phyloP scores from a whole-genome alignment of 106 monocot genomes.

The Dendrobium chrysotoxum region DNA sequence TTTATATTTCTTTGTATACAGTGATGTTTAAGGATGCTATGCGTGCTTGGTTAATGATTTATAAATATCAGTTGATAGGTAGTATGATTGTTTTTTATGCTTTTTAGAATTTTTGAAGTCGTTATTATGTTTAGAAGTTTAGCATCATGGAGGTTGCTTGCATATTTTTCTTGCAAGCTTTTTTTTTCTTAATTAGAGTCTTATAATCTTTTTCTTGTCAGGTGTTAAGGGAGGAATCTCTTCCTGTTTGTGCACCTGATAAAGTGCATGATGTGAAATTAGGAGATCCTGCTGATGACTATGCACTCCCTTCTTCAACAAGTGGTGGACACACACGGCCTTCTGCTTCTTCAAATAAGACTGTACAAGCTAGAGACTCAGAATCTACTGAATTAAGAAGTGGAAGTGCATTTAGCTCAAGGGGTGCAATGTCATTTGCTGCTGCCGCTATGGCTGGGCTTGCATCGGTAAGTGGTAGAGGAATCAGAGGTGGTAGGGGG shows the following conservation, averaged over 20 bases:
- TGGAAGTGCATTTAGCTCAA: slow-evolving; percentile 60
- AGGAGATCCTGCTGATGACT: slow-evolving; percentile 70
- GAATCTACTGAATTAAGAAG: slow-evolving; percentile 55
- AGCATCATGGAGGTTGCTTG: not conserved
- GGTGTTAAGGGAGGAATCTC: slow-evolving; percentile 70
- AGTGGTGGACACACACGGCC: slow-evolving; percentile 50
- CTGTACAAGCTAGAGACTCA: slow-evolving; percentile 18
- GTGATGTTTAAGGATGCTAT: not conserved
- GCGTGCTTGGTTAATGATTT: not conserved
- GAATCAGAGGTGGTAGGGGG: slow-evolving; percentile 69
- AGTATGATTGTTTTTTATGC: not conserved
- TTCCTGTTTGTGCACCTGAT: slow-evolving; percentile 68
- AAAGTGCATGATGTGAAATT: slow-evolving; percentile 97
- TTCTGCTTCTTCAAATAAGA: slow-evolving; percentile 55
- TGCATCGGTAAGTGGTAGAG: slow-evolving; percentile 74
- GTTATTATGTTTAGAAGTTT: not conserved
- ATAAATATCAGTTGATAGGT: too few species aligned
- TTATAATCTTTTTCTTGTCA: slow-evolving; percentile 20
- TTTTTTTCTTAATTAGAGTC: not conserved
- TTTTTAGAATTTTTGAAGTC: not conserved
- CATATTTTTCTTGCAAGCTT: not conserved
- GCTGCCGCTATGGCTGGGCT: slow-evolving; percentile 97
- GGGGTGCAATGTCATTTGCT: slow-evolving; percentile 95
- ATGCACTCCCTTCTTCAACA: slow-evolving; percentile 34
- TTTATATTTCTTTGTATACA: not conserved